Base-by-base conservation (phyloP, 768 basidiomycete species). In the Lepiota brunneoincarnata region DNA sequence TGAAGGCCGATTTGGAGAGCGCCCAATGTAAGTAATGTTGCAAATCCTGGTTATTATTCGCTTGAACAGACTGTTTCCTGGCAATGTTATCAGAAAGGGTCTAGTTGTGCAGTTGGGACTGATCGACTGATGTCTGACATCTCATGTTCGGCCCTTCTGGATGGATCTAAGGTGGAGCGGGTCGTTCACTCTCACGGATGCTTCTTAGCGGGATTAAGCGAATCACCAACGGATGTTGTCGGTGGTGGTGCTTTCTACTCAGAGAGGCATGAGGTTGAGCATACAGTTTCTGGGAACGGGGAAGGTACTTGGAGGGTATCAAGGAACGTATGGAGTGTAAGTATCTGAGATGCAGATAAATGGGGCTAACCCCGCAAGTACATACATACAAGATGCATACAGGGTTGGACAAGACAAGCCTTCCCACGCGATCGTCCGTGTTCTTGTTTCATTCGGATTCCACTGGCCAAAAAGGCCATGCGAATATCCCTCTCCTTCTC, bases 391-490 rank as follows among this genome's bases (percentile, higher is more conserved):
- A 31, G 46, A 17, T 31, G 31, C 31, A 40, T 24, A n/a, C 6
- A 41, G 38, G 48, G 34, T 37, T 6, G 11, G 37, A 44, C 15
- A n/a, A 45, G 35, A 15, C 41, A 34, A 12, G n/a, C 4, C 3
- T 35, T 47, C 53, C 39, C 53, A 54, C 53, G 38, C 12, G 7
- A 38, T 15, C 23, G 11, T 10, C 21, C 48, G 48, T 39, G 34
- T 49, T 49, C 31, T 39, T 23, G 24, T 52, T 51, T 39, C 45
- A 35, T 48, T 23, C 34, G n/a, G n/a, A n/a, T n/a, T n/a, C n/a
- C n/a, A n/a, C n/a, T n/a, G n/a, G n/a, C 15, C 21, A 21, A 21
- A 31, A 44, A 38, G 24, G 14, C 52, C 43, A 46, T 54, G 52
- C 44, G 44, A 18, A 46, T 10, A 31, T 31, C 11, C 31, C 31